Evolutionary conservation across 1,139 yeast species (phyloP).

Genomic region (Kodamaea arcana): DNA sequence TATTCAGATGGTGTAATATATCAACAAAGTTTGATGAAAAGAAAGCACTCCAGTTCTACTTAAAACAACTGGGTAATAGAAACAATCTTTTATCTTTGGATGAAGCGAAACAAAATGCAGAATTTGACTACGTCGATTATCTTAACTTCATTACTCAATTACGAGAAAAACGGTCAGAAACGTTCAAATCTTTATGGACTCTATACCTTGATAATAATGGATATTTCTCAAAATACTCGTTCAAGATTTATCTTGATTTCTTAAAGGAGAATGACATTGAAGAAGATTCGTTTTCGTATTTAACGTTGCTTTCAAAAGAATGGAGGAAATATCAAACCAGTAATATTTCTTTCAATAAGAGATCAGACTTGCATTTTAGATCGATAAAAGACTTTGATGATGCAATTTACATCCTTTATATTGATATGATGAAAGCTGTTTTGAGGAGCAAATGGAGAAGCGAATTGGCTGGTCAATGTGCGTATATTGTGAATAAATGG

Average conservation of each 20-base stretch:
- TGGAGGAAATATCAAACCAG: conserved; percentile 20
- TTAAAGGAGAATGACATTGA: conserved; percentile 16
- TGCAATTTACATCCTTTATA: conserved; percentile 22
- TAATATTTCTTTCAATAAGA: conserved; percentile 25
- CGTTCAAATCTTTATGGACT: conserved; percentile 33
- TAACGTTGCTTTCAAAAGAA: conserved; percentile 20
- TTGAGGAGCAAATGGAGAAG: conserved; percentile 28
- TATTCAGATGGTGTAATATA: conserved; percentile 36
- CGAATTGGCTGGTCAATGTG: conserved; percentile 28
- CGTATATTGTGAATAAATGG: conserved; percentile 36
- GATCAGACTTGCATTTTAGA: conserved; percentile 6
- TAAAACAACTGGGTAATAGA: conserved; percentile 17
- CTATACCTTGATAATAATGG: conserved; percentile 24
- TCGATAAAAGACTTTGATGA: conserved; percentile 15
- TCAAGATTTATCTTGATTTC: conserved; percentile 21
- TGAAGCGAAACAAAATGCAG: conserved; percentile 30
- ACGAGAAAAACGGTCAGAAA: conserved; percentile 21
- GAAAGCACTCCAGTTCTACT: conserved; percentile 24
- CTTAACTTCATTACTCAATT: conserved; percentile 26
- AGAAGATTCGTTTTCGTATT: conserved; percentile 20
- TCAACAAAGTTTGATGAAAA: conserved; percentile 20
- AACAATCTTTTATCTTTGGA: conserved; percentile 14
- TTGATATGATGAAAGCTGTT: conserved; percentile 22
- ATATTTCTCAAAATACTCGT: conserved; percentile 24
- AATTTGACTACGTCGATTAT: conserved; percentile 40